Evolutionary conservation across 2,329 filamentous ascomycete species (phyloP).

Genomic region (Claviceps sorghi): DNA sequence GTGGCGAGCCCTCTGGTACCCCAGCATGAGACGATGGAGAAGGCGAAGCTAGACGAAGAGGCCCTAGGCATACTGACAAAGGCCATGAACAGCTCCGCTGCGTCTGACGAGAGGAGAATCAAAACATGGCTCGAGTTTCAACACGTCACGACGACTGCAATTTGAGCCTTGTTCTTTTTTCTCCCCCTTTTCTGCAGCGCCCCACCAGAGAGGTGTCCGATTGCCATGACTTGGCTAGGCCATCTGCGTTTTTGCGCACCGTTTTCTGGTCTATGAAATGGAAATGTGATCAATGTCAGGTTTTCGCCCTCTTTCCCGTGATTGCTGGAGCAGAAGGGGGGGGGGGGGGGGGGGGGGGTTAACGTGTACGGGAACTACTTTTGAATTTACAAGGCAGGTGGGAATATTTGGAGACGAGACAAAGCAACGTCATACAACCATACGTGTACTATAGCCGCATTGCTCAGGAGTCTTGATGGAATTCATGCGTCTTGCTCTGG

Average conservation of each 20-base stretch:
- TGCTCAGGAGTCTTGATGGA: not conserved
- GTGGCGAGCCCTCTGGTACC: slow-evolving; percentile 30
- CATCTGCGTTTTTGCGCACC: too few species aligned
- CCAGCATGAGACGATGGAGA: slow-evolving; percentile 33
- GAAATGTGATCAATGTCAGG: too few species aligned
- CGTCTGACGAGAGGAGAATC: slow-evolving; percentile 23
- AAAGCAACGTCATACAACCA: not conserved
- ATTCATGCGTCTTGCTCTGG: not conserved
- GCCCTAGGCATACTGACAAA: slow-evolving; percentile 28
- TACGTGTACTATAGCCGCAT: not conserved
- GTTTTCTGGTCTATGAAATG: too few species aligned
- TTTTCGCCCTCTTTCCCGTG: not conserved
- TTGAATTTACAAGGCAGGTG: not conserved
- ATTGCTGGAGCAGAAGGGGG: not conserved
- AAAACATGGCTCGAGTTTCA: slow-evolving; percentile 22
- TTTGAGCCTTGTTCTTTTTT: not conserved
- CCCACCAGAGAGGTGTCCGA: not conserved
- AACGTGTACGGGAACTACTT: not conserved
- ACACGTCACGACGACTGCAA: slow-evolving; percentile 8
- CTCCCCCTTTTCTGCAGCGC: not conserved
- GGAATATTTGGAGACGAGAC: not conserved
- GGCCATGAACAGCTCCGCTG: slow-evolving; percentile 22
- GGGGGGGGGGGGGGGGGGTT: too few species aligned
- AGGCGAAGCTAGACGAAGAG: slow-evolving; percentile 28
- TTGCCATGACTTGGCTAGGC: not conserved